These are phyloP conservation scores for Beauveria medogensis DNA, from an alignment of 2,329 filamentous ascomycete genomes.

Conservation along the genomic window DNA sequence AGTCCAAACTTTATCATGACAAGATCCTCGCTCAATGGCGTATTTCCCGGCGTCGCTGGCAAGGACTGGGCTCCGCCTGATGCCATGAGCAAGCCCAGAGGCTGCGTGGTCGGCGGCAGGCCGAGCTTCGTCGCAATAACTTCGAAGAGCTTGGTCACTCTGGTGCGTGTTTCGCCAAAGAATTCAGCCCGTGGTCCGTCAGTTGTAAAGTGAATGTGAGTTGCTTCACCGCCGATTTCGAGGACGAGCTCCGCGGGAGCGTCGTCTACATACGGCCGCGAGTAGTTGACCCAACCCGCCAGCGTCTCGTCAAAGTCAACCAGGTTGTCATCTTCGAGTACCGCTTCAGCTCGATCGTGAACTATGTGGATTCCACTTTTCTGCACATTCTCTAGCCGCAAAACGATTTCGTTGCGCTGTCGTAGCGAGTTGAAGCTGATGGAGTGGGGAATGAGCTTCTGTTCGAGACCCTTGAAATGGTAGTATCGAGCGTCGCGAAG, in stretches of 20 bases:
- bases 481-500: constrained; percentile 86
- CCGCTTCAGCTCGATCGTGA: constrained; percentile 30
- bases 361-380: constrained; percentile 71
- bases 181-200: constrained; percentile 56
- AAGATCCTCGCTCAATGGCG: constrained; percentile 59
- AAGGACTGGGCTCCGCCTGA: constrained; percentile 54
- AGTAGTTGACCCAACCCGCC: constrained; percentile 62
- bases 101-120: constrained; percentile 50
- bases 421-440: constrained; percentile 68
- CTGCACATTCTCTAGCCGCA: constrained; percentile 79
- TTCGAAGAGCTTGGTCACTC: constrained; percentile 66
- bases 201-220: constrained; percentile 42
- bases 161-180: constrained; percentile 58
- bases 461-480: constrained; percentile 85
- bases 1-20: constrained; percentile 57
- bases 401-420: constrained; percentile 62
- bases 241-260: constrained; percentile 65
- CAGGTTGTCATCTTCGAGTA: neutral
- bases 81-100: constrained; percentile 59
- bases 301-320: constrained; percentile 20
- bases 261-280: constrained; percentile 79
- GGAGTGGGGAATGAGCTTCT: constrained; percentile 70
- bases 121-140: constrained; percentile 77
- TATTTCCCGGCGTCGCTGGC: constrained; percentile 59
- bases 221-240: constrained; percentile 65